Conservation (phyloP, 1,284 basidiomycete genomes). For the Meira nashicola region DNA sequence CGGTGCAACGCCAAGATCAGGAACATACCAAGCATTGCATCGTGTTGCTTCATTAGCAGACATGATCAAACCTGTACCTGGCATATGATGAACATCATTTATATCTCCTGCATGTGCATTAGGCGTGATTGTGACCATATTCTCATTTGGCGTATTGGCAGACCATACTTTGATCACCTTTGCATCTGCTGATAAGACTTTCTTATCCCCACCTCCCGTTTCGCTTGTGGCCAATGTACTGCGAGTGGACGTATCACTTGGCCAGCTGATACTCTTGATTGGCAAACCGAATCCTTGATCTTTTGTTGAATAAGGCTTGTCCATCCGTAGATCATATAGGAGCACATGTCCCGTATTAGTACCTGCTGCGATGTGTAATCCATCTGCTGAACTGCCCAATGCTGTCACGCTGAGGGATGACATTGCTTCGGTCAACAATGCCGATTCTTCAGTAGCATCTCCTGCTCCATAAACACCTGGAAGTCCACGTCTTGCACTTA, state of each 20-base stretch:
- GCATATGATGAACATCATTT: constrained; percentile 49
- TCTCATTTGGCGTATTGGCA: constrained; percentile 70
- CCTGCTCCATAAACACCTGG: constrained; percentile 28
- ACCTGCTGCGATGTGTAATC: constrained; percentile 86
- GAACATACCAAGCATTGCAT: constrained; percentile 65
- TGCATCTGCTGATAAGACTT: constrained; percentile 47
- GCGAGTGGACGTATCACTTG: constrained; percentile 60
- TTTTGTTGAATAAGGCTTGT: constrained; percentile 77
- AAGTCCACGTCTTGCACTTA: constrained; percentile 53
- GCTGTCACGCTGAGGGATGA: constrained; percentile 69
- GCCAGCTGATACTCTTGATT: constrained; percentile 80
- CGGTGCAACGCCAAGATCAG: constrained; percentile 91
- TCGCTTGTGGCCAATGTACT: constrained; percentile 23
- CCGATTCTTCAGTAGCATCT: constrained; percentile 30
- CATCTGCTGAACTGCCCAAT: constrained; percentile 69
- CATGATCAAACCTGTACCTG: constrained; percentile 47
- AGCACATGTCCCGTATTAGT: constrained; percentile 91
- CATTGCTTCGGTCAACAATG: constrained; percentile 43
- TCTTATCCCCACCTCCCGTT: constrained; percentile 13
- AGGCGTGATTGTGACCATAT: constrained; percentile 89
- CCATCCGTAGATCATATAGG: constrained; percentile 86
- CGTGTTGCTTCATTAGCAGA: constrained; percentile 49
- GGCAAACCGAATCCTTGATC: constrained; percentile 96
- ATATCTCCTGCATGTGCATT: constrained; percentile 76
- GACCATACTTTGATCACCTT: constrained; percentile 59